These are phyloP conservation scores for Zygosaccharomyces sapae DNA, from an alignment of 1,139 yeast genomes.

Conservation along the genomic window DNA sequence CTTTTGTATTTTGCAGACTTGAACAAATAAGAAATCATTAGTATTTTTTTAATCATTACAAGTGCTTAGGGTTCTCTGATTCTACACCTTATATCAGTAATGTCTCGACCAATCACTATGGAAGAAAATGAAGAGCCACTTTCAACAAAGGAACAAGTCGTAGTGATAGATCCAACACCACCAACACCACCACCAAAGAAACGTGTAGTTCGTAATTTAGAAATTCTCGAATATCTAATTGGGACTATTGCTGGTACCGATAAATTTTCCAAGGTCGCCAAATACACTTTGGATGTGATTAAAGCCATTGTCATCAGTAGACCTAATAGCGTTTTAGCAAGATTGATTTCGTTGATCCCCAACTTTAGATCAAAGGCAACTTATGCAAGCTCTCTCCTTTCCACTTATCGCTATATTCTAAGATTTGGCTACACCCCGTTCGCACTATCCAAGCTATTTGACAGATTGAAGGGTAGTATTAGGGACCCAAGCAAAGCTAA, in stretches of 20 bases:
- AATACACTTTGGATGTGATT: constrained; percentile 53
- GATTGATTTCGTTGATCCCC: constrained; percentile 15
- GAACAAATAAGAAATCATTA: too few species aligned
- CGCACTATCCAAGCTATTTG: constrained; percentile 38
- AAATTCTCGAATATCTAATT: constrained; percentile 50
- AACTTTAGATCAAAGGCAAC: constrained; percentile 38
- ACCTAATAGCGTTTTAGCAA: constrained; percentile 29
- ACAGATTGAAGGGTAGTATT: constrained; percentile 17
- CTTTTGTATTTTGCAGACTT: too few species aligned
- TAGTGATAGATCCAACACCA: background rate
- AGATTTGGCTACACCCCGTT: constrained; percentile 73
- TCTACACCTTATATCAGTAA: background rate
- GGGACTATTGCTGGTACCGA: constrained; percentile 64
- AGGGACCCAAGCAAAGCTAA: constrained; percentile 19
- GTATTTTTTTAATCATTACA: too few species aligned
- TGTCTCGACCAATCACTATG: constrained; percentile 8
- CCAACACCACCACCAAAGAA: background rate
- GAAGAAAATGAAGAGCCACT: constrained; percentile 5
- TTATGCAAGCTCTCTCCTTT: constrained; percentile 49
- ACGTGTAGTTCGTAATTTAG: constrained; percentile 33
- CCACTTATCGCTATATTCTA: constrained; percentile 61
- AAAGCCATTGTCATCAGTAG: constrained; percentile 46
- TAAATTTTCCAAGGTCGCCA: constrained; percentile 60
- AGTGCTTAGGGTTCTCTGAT: too few species aligned
- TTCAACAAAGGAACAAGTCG: background rate